These are phyloP conservation scores for Diaporthe helianthi DNA, from an alignment of 2,329 filamentous ascomycete species.

Conservation along the genomic window DNA sequence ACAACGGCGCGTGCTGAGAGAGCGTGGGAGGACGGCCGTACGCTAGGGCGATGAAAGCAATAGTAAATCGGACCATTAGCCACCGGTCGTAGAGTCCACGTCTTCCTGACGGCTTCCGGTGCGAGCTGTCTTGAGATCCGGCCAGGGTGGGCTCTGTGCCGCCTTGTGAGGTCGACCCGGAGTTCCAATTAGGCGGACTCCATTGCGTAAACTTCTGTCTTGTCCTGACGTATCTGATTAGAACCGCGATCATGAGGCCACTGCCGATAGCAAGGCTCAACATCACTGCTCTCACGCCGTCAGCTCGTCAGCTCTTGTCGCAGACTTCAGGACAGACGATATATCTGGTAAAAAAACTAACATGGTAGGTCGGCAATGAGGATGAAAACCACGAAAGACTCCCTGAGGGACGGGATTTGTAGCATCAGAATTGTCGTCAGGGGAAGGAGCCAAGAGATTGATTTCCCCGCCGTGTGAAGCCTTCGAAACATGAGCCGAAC, in stretches of 20 bases:
- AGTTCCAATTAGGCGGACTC: conserved; percentile 33
- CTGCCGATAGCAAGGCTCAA: conserved; percentile 39
- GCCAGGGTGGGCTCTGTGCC: conserved; percentile 15
- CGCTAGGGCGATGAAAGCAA: conserved; percentile 39
- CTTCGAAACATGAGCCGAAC: conserved; percentile 33
- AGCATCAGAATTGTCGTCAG: conserved; percentile 36
- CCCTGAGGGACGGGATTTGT: conserved; percentile 33
- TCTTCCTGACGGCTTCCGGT: neutral
- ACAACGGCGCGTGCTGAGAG: too few species aligned
- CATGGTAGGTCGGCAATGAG: conserved; percentile 38
- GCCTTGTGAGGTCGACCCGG: conserved; percentile 24
- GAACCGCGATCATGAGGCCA: conserved; percentile 38
- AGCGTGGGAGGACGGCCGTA: conserved; percentile 24
- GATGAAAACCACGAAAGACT: conserved; percentile 33
- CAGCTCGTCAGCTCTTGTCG: neutral
- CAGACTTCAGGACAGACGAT: neutral
- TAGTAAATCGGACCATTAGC: conserved; percentile 41
- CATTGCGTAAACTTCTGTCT: conserved; percentile 39
- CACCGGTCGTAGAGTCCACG: conserved; percentile 40
- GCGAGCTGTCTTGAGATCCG: conserved; percentile 10
- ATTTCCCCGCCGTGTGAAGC: conserved; percentile 37
- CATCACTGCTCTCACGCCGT: conserved; percentile 34
- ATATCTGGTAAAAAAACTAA: conserved; percentile 31
- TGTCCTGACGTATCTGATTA: conserved; percentile 37
- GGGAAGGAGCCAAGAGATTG: conserved; percentile 37